Evolutionary conservation across 202 grass and related monocot genomes (phyloP).

Genomic region (Saccharum hybrid): DNA sequence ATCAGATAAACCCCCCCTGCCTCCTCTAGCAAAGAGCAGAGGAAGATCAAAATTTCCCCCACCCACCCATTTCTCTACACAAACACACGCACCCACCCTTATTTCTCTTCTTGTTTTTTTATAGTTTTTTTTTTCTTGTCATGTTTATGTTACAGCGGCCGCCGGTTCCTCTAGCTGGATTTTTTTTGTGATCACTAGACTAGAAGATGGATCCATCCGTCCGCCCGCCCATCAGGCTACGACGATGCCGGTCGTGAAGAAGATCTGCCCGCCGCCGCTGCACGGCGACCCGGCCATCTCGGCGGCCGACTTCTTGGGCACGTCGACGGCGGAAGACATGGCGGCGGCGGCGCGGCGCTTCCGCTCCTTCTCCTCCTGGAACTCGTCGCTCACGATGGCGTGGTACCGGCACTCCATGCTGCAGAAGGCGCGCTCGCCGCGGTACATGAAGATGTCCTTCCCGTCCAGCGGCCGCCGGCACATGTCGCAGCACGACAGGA

Average conservation of each 20-base stretch:
- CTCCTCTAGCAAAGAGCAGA: neutral
- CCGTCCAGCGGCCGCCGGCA: constrained; percentile 79
- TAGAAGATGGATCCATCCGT: neutral
- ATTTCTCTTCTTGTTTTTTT: neutral
- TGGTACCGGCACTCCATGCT: constrained; percentile 88
- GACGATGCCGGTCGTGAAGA: constrained; percentile 80
- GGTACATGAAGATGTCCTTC: constrained; percentile 93
- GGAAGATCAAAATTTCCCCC: constrained; percentile 18
- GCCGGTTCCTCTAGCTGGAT: neutral
- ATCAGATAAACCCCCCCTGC: constrained; percentile 5
- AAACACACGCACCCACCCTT: constrained; percentile 12
- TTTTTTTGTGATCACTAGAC: neutral
- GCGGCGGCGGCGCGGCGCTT: constrained; percentile 24
- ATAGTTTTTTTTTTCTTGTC: neutral
- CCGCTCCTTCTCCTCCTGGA: constrained; percentile 65
- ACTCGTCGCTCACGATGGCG: constrained; percentile 77
- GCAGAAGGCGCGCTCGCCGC: constrained; percentile 93
- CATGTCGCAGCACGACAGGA: constrained; percentile 64
- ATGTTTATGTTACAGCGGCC: constrained; percentile 38
- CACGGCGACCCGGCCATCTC: constrained; percentile 62
- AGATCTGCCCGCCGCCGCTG: constrained; percentile 65
- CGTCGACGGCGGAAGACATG: neutral
- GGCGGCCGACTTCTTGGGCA: constrained; percentile 5
- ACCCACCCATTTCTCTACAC: constrained; percentile 26
- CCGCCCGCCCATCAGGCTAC: constrained; percentile 36